Evolutionary conservation across 768 basidiomycete genomes (phyloP).

Genomic region (Lactarius sanguifluus): DNA sequence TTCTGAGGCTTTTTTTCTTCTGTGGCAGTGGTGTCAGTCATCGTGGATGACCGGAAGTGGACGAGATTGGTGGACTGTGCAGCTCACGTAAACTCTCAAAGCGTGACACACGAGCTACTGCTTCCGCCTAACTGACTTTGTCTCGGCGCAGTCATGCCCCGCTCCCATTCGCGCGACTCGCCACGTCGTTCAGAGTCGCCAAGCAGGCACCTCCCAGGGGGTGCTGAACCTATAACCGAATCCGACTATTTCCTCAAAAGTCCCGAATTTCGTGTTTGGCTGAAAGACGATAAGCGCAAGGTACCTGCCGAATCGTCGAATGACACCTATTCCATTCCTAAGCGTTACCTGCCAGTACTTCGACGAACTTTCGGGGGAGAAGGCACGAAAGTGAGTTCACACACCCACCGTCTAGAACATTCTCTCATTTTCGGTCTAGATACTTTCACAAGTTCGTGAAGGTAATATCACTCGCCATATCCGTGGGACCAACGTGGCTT

Average conservation of each 20-base stretch:
- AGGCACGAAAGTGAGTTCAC: slow-evolving; percentile 63
- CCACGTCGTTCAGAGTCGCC: slow-evolving; percentile 17
- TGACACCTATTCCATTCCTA: slow-evolving; percentile 3
- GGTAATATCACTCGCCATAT: slow-evolving; percentile 41
- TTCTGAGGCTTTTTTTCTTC: slow-evolving; percentile 28
- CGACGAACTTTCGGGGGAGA: slow-evolving; percentile 80
- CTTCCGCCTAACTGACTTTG: neutral
- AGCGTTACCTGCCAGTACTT: slow-evolving; percentile 59
- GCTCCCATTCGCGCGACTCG: slow-evolving; percentile 24
- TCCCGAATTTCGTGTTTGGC: slow-evolving; percentile 83
- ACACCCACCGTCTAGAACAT: slow-evolving; percentile 32
- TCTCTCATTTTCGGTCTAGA: slow-evolving; percentile 42
- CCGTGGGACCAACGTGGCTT: slow-evolving; percentile 8
- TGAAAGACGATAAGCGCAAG: slow-evolving; percentile 70
- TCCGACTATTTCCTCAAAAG: slow-evolving; percentile 89
- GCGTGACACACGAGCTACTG: neutral
- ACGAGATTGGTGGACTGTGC: neutral
- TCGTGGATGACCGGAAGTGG: slow-evolving; percentile 16
- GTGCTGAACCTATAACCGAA: slow-evolving; percentile 65
- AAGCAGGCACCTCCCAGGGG: slow-evolving; percentile 47
- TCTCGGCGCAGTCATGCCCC: slow-evolving; percentile 16
- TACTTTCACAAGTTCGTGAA: slow-evolving; percentile 94
- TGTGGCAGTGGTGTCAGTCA: slow-evolving; percentile 15
- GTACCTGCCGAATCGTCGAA: slow-evolving; percentile 37
- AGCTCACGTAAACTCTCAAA: slow-evolving; percentile 18